phyloP scores from a whole-genome alignment of 129 eudicot genomes.

The Lactuca saligna region DNA sequence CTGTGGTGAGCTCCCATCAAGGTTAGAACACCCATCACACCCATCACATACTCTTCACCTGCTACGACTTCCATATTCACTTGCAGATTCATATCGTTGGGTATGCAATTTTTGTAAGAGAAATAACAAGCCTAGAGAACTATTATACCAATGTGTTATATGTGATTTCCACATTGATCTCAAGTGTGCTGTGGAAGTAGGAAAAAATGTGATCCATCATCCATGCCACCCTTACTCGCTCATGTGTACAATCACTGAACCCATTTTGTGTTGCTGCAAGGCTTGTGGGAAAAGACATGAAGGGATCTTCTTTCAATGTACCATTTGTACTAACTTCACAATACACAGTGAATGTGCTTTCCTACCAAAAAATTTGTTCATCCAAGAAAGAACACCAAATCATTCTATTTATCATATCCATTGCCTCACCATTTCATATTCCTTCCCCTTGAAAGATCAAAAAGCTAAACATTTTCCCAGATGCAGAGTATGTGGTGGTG shows the following conservation, averaged over 20 bases:
- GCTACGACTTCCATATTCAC: too few species aligned
- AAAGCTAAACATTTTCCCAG: neutral
- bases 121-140: too few species aligned
- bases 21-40: too few species aligned
- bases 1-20: too few species aligned
- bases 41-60: too few species aligned
- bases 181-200: neutral
- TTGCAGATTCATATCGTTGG: too few species aligned
- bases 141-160: neutral
- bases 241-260: neutral
- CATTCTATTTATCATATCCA: neutral
- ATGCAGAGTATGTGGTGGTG: neutral
- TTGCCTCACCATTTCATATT: neutral
- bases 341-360: too few species aligned
- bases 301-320: too few species aligned
- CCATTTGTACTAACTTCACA: too few species aligned
- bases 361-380: too few species aligned
- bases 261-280: neutral
- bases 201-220: neutral
- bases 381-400: neutral
- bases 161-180: neutral
- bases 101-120: too few species aligned
- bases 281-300: neutral
- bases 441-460: neutral
- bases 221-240: slow-evolving; percentile 1